Percentiles rank a stretch among this genome's conserved stretches.
phyloP scores from a whole-genome alignment of 1,284 basidiomycete genomes.

The Cutaneotrichosporon cyanovorans region DNA sequence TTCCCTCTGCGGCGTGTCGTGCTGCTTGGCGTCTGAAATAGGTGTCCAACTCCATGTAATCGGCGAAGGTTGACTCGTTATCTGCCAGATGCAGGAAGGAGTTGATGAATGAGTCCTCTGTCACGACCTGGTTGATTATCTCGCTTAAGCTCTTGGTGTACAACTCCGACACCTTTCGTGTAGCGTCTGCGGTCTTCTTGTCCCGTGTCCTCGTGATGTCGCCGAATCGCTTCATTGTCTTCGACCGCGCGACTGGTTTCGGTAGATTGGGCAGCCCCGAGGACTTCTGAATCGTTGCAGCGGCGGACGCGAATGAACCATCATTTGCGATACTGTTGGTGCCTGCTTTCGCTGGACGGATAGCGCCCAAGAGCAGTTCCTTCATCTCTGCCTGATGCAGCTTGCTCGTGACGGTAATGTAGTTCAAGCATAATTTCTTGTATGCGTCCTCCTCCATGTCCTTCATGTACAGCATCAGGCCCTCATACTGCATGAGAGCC shows the following conservation, averaged over 20 bases:
- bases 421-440: constrained; percentile 81
- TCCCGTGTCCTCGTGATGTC: background rate
- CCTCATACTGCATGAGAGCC: constrained; percentile 78
- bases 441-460: constrained; percentile 87
- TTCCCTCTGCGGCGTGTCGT: constrained; percentile 53
- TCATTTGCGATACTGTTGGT: too few relatives aligned
- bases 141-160: constrained; percentile 68
- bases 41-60: constrained; percentile 88
- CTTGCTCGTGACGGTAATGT: constrained; percentile 75
- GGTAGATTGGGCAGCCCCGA: too few relatives aligned
- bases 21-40: constrained; percentile 89
- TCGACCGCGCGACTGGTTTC: constrained; percentile 57
- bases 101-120: constrained; percentile 80
- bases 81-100: constrained; percentile 90
- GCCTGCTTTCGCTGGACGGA: background rate
- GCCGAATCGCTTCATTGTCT: constrained; percentile 53
- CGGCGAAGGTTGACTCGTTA: constrained; percentile 81
- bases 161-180: constrained; percentile 46
- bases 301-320: too few relatives aligned
- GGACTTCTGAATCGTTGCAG: too few relatives aligned
- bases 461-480: constrained; percentile 84
- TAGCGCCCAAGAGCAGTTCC: constrained; percentile 56
- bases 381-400: constrained; percentile 73
- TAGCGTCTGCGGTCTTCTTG: constrained; percentile 8
- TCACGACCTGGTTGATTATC: constrained; percentile 66